phyloP scores from a whole-genome alignment of 129 eudicot species.

The Calendula officinalis region DNA sequence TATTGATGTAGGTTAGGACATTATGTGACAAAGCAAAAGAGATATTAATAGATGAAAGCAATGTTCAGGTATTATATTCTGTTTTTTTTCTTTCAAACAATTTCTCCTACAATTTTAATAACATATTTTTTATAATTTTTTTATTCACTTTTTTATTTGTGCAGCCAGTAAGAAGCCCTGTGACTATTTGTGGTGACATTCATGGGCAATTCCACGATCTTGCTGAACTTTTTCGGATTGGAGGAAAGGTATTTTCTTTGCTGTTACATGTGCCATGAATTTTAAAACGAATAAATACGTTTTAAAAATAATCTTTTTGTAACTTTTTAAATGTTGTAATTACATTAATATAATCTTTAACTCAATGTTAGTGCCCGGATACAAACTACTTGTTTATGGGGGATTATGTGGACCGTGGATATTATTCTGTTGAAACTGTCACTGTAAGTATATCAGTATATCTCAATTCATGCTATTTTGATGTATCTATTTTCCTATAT shows the following conservation, averaged over 20 bases:
- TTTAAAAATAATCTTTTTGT: not conserved
- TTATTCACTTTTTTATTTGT: constrained; percentile 9
- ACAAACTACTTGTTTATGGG: constrained; percentile 96
- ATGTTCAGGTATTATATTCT: constrained; percentile 67
- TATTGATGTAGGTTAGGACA: constrained; percentile 58
- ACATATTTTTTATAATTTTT: not conserved
- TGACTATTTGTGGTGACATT: constrained; percentile 85
- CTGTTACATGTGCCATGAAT: not conserved
- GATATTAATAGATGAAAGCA: constrained; percentile 86
- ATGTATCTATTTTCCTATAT: constrained; percentile 7
- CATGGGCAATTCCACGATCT: constrained; percentile 93
- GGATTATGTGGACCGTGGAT: constrained; percentile 93
- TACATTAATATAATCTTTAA: constrained; percentile 12
- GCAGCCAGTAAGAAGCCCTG: constrained; percentile 95
- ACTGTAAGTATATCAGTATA: constrained; percentile 58
- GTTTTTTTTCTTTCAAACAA: not conserved
- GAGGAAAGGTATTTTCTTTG: constrained; percentile 63
- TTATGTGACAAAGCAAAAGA: constrained; percentile 91
- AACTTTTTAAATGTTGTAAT: not conserved
- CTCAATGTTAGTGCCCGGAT: constrained; percentile 73
- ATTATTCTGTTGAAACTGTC: constrained; percentile 86
- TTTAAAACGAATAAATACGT: not conserved
- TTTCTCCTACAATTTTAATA: not conserved
- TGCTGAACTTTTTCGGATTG: constrained; percentile 83
- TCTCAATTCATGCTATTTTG: not conserved